Evolutionary conservation across 2,329 filamentous ascomycete species (phyloP).

Genomic region (Alternaria hordeiaustralica): DNA sequence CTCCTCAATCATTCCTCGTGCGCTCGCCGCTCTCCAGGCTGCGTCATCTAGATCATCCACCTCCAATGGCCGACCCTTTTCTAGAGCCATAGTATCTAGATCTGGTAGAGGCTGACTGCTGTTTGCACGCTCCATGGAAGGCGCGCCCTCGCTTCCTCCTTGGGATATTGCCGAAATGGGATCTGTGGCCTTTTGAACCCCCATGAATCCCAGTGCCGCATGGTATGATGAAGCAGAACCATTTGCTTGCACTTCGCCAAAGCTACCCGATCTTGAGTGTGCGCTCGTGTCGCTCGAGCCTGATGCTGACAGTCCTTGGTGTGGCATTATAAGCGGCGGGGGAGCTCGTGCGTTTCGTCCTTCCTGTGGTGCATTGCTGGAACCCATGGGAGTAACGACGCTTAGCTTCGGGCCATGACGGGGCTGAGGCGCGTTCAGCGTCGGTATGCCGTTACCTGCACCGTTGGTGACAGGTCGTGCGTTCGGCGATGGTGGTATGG

Average conservation of each 20-base stretch:
- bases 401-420: conserved; percentile 76
- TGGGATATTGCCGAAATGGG: conserved; percentile 90
- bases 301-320: conserved; percentile 66
- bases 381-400: conserved; percentile 88
- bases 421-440: conserved; percentile 56
- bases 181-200: conserved; percentile 72
- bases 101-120: conserved; percentile 78
- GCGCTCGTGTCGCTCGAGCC: conserved; percentile 82
- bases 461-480: conserved; percentile 76
- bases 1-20: conserved; percentile 86
- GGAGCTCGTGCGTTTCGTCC: conserved; percentile 61
- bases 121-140: conserved; percentile 78
- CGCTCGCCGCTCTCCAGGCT: conserved; percentile 91
- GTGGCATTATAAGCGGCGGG: conserved; percentile 59
- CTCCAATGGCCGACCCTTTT: conserved; percentile 83
- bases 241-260: conserved; percentile 79
- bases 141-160: conserved; percentile 70
- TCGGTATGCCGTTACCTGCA: conserved; percentile 49
- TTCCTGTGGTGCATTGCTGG: conserved; percentile 74
- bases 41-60: conserved; percentile 95
- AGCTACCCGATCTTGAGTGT: conserved; percentile 84
- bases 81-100: conserved; percentile 80
- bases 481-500: conserved; percentile 87
- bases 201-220: conserved; percentile 81
- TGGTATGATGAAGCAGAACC: conserved; percentile 84